A percentile compares a stretch with the other conserved stretches of the same genome.
phyloP scores from a whole-genome alignment of 805 yeast species.

The Spathaspora boniae region DNA sequence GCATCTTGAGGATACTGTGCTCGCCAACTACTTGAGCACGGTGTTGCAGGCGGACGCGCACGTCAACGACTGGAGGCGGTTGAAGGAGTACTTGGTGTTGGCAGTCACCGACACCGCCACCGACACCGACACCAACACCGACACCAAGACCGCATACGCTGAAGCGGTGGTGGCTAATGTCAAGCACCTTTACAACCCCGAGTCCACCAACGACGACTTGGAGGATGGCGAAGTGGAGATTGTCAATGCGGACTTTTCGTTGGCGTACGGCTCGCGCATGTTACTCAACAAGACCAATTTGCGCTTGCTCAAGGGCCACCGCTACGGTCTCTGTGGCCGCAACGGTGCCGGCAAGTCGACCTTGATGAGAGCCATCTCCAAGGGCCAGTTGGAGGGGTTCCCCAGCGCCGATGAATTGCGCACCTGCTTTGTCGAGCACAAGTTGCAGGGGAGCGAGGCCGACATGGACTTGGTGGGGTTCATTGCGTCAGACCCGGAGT shows the following conservation, averaged over 20 bases:
- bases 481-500: slow-evolving; percentile 85
- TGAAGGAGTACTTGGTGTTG: slow-evolving; percentile 50
- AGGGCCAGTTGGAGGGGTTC: slow-evolving; percentile 96
- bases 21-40: slow-evolving; percentile 45
- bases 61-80: slow-evolving; percentile 45
- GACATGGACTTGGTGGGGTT: slow-evolving; percentile 84
- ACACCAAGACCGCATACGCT: slow-evolving; percentile 32
- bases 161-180: slow-evolving; percentile 45
- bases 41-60: slow-evolving; percentile 40
- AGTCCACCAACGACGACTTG: slow-evolving; percentile 48
- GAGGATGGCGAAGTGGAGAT: slow-evolving; percentile 83
- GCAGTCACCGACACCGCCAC: slow-evolving; percentile 20
- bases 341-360: slow-evolving; percentile 99
- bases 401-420: slow-evolving; percentile 82
- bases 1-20: slow-evolving; percentile 27
- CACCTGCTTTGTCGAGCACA: slow-evolving; percentile 97
- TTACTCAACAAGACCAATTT: slow-evolving; percentile 87
- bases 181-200: slow-evolving; percentile 48
- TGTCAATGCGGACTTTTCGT: slow-evolving; percentile 90
- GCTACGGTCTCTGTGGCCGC: slow-evolving; percentile 97
- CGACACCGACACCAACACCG: slow-evolving; percentile 28
- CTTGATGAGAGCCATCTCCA: slow-evolving; percentile 92
- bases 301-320: slow-evolving; percentile 86
- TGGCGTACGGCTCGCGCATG: slow-evolving; percentile 98
- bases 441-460: slow-evolving; percentile 91